Conservation (phyloP, 2,329 filamentous ascomycete genomes). For the Coleophoma crateriformis region DNA sequence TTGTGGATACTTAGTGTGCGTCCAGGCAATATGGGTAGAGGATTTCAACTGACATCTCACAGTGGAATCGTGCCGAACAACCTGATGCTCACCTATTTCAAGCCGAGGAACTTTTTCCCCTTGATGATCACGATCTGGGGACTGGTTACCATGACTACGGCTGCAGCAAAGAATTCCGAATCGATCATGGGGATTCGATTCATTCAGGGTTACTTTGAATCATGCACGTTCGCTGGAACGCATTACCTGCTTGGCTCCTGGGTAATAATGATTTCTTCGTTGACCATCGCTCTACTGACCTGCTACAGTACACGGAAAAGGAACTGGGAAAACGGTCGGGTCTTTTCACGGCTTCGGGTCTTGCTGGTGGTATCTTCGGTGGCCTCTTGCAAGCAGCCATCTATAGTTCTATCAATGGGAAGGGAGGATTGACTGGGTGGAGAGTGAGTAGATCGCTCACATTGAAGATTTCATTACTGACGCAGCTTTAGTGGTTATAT, state of each 20-base stretch:
- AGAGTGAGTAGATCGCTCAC: slow-evolving; percentile 16
- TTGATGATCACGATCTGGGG: slow-evolving; percentile 59
- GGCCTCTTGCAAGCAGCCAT: slow-evolving; percentile 52
- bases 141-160: slow-evolving; percentile 55
- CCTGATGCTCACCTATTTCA: slow-evolving; percentile 55
- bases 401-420: slow-evolving; percentile 24
- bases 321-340: slow-evolving; percentile 57
- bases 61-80: slow-evolving; percentile 58
- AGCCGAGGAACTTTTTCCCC: slow-evolving; percentile 57
- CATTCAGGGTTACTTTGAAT: slow-evolving; percentile 49
- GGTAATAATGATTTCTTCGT: slow-evolving; percentile 15
- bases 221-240: slow-evolving; percentile 49
- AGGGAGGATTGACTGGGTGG: slow-evolving; percentile 44
- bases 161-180: slow-evolving; percentile 41
- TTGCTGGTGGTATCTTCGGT: slow-evolving; percentile 56
- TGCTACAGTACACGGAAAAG: slow-evolving; percentile 39
- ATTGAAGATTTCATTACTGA: too few relatives aligned
- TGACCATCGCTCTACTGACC: too few relatives aligned
- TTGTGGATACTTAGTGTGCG: slow-evolving; percentile 16
- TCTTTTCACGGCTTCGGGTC: slow-evolving; percentile 54
- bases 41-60: slow-evolving; percentile 22
- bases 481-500: too few relatives aligned
- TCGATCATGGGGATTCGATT: slow-evolving; percentile 56
- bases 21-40: background rate
- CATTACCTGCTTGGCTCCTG: slow-evolving; percentile 57